phyloP scores from a whole-genome alignment of 805 yeast species.

The Teunomyces barrocoloradensis region DNA sequence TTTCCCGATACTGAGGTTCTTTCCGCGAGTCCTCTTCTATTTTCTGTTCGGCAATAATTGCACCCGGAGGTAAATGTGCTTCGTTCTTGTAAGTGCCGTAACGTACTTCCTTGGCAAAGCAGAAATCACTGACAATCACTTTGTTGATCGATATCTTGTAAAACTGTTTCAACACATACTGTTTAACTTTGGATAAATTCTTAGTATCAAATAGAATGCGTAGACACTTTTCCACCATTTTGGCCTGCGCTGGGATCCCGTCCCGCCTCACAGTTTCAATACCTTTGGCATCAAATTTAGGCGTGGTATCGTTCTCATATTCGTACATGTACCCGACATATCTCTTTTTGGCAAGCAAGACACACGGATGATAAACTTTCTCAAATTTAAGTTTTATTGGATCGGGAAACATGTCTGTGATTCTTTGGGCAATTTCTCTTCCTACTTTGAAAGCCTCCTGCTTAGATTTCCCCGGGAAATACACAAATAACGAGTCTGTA shows the following conservation, averaged over 20 bases:
- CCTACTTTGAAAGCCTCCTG: slow-evolving; percentile 80
- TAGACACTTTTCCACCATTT: slow-evolving; percentile 69
- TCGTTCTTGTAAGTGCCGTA: slow-evolving; percentile 79
- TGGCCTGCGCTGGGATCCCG: slow-evolving; percentile 90
- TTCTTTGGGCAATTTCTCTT: slow-evolving; percentile 56
- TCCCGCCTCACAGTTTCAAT: slow-evolving; percentile 93
- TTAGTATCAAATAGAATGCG: slow-evolving; percentile 67
- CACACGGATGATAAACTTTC: slow-evolving; percentile 86
- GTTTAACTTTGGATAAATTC: slow-evolving; percentile 69
- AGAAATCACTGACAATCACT: slow-evolving; percentile 74
- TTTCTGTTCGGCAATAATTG: slow-evolving; percentile 66
- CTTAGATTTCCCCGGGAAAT: slow-evolving; percentile 77
- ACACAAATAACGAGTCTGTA: slow-evolving; percentile 90
- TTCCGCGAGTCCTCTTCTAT: slow-evolving; percentile 64
- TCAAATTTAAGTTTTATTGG: slow-evolving; percentile 87
- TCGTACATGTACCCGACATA: slow-evolving; percentile 88
- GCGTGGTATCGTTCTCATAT: slow-evolving; percentile 46
- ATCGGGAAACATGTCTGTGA: slow-evolving; percentile 68
- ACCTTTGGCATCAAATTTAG: slow-evolving; percentile 92
- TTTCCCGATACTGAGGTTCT: slow-evolving; percentile 83
- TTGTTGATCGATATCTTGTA: slow-evolving; percentile 58
- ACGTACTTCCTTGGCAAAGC: slow-evolving; percentile 88
- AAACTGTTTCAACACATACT: slow-evolving; percentile 65
- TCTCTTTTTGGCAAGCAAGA: slow-evolving; percentile 80
- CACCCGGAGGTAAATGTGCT: slow-evolving; percentile 84